These are phyloP conservation scores for Xylariaceae sp. DNA, from an alignment of 2,329 filamentous ascomycete species.

Conservation along the genomic window DNA sequence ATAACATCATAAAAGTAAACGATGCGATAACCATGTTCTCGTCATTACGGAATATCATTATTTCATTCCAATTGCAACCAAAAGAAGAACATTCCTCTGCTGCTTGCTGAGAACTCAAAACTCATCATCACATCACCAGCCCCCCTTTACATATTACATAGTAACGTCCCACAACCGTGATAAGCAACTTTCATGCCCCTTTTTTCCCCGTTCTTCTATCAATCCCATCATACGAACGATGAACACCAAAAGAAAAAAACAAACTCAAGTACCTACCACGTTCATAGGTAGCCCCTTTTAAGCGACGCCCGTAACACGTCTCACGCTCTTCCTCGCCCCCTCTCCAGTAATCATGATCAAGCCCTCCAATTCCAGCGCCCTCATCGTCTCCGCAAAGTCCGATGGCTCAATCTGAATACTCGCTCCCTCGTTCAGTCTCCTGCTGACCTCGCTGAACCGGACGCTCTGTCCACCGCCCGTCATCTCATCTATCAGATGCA, in stretches of 20 bases:
- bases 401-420: slow-evolving; percentile 65
- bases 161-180: no score
- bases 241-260: no score
- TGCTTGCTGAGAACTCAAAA: no score
- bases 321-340: slow-evolving; percentile 73
- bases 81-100: no score
- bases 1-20: no score
- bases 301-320: slow-evolving; percentile 59
- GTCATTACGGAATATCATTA: slow-evolving; percentile 6
- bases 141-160: no score
- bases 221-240: no score
- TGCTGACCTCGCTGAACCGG: slow-evolving; percentile 71
- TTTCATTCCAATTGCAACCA: slow-evolving; percentile 5
- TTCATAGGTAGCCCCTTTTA: slow-evolving; percentile 19
- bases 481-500: slow-evolving; percentile 75
- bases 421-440: slow-evolving; percentile 64
- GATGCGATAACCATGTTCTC: no score
- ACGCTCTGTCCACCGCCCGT: slow-evolving; percentile 61
- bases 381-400: slow-evolving; percentile 80
- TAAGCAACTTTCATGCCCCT: background rate
- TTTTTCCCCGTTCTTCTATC: background rate
- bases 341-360: slow-evolving; percentile 75
- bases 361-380: slow-evolving; percentile 78
- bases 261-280: background rate
- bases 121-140: no score